Evolutionary conservation across 1,139 yeast genomes (phyloP).

Genomic region (Candida tetrigidarum): DNA sequence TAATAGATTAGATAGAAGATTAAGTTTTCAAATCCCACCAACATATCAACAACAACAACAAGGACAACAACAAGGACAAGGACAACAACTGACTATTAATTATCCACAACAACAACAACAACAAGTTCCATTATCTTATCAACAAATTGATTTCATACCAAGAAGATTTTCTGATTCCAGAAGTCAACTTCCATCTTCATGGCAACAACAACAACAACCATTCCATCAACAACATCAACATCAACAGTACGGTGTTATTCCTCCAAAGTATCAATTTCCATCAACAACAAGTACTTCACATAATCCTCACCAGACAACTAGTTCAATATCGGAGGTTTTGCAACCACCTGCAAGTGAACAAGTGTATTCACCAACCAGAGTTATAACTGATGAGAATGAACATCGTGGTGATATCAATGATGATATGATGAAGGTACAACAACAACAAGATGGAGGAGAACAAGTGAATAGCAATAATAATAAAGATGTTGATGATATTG

Average conservation of each 20-base stretch:
- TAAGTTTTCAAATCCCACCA: slow-evolving; percentile 16
- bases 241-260: slow-evolving; percentile 1
- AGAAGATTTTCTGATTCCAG: slow-evolving; percentile 15
- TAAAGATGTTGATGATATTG: slow-evolving; percentile 4
- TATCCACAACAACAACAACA: slow-evolving; percentile 11
- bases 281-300: slow-evolving; percentile 9
- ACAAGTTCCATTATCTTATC: slow-evolving; percentile 6
- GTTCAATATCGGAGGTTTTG: slow-evolving; percentile 4
- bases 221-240: slow-evolving; percentile 11
- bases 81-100: slow-evolving; percentile 8
- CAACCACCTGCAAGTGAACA: slow-evolving; percentile 5
- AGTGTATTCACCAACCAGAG: slow-evolving; percentile 6
- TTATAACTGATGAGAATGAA: neutral
- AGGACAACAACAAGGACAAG: slow-evolving; percentile 10
- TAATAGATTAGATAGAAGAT: slow-evolving; percentile 15
- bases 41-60: slow-evolving; percentile 9
- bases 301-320: slow-evolving; percentile 6
- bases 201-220: slow-evolving; percentile 6
- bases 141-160: slow-evolving; percentile 14
- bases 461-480: slow-evolving; percentile 7
- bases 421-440: slow-evolving; percentile 6
- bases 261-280: slow-evolving; percentile 6
- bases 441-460: slow-evolving; percentile 7
- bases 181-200: neutral
- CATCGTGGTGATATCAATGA: slow-evolving; percentile 7